A percentile compares a stretch with the other conserved stretches of the same genome.
Conservation (phyloP, 2,329 filamentous ascomycete species). For the Aspergillus tanneri region DNA sequence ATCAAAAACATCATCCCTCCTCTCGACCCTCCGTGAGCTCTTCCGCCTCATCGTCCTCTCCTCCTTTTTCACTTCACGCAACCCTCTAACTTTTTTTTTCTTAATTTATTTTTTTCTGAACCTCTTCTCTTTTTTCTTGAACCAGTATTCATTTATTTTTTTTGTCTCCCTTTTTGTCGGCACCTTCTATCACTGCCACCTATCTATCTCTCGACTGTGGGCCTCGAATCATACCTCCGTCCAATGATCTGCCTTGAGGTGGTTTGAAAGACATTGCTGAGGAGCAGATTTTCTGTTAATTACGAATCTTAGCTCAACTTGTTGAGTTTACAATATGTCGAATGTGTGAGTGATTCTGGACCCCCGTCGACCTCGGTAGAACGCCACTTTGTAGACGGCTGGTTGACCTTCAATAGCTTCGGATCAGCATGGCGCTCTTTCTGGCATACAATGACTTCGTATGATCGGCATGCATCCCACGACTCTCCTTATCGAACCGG, state of each 20-base stretch:
- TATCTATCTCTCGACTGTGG: conserved; percentile 11
- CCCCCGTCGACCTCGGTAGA: background rate
- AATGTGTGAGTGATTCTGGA: conserved; percentile 21
- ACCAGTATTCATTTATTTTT: conserved; percentile 14
- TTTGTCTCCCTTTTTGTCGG: conserved; percentile 8
- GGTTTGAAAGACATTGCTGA: conserved; percentile 10
- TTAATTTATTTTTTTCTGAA: background rate
- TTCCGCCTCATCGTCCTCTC: conserved; percentile 13
- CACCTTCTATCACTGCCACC: conserved; percentile 5
- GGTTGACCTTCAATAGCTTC: conserved; percentile 49
- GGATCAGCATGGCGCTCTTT: conserved; percentile 78
- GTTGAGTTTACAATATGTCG: conserved; percentile 19
- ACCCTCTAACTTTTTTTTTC: background rate
- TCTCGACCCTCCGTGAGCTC: conserved; percentile 11
- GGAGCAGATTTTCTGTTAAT: conserved; percentile 7
- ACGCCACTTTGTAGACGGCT: conserved; percentile 1
- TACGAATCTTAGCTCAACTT: background rate
- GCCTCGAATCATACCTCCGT: too few species aligned
- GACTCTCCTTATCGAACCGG: conserved; percentile 92
- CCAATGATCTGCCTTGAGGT: conserved; percentile 19
- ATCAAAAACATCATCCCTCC: background rate
- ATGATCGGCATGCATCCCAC: conserved; percentile 81
- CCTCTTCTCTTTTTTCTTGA: conserved; percentile 7
- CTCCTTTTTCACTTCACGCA: conserved; percentile 14
- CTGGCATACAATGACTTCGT: conserved; percentile 86